These are phyloP conservation scores for Russula sp. DNA, from an alignment of 768 basidiomycete genomes.

Conservation along the genomic window DNA sequence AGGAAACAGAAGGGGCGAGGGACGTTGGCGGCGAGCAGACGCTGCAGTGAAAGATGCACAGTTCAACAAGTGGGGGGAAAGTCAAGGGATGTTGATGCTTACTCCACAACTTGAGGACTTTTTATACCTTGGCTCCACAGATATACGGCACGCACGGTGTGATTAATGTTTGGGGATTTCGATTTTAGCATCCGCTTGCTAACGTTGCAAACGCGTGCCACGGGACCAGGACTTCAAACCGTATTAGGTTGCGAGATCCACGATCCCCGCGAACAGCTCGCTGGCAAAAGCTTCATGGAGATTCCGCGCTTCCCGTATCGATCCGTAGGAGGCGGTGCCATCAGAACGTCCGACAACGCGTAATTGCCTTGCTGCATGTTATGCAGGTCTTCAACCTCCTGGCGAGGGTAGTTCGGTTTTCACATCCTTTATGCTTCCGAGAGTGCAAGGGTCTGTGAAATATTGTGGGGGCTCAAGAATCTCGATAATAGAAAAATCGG, in stretches of 20 bases:
- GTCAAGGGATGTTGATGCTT: background rate
- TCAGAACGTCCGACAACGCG: background rate
- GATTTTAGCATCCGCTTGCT: conserved; percentile 12
- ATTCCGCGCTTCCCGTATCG: conserved; percentile 17
- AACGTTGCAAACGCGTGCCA: conserved; percentile 3
- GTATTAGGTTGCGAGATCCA: conserved; percentile 9
- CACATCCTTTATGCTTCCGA: background rate
- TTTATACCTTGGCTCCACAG: conserved; percentile 15
- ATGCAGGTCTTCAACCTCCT: background rate
- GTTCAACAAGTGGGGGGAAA: background rate
- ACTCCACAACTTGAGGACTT: background rate
- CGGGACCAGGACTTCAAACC: conserved; percentile 6
- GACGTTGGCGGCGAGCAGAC: conserved; percentile 1
- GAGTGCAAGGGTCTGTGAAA: background rate
- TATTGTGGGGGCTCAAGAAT: background rate
- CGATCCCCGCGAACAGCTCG: background rate
- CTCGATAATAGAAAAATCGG: background rate
- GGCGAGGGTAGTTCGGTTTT: background rate
- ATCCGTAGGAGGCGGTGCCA: conserved; percentile 11
- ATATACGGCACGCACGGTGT: background rate
- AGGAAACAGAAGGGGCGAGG: conserved; percentile 14
- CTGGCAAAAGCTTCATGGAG: conserved; percentile 7
- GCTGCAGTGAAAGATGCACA: background rate
- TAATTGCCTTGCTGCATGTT: background rate
- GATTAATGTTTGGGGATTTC: conserved; percentile 7